Evolutionary conservation across 78 protist species (phyloP).

Genomic region (Salpingoeca rosetta): DNA sequence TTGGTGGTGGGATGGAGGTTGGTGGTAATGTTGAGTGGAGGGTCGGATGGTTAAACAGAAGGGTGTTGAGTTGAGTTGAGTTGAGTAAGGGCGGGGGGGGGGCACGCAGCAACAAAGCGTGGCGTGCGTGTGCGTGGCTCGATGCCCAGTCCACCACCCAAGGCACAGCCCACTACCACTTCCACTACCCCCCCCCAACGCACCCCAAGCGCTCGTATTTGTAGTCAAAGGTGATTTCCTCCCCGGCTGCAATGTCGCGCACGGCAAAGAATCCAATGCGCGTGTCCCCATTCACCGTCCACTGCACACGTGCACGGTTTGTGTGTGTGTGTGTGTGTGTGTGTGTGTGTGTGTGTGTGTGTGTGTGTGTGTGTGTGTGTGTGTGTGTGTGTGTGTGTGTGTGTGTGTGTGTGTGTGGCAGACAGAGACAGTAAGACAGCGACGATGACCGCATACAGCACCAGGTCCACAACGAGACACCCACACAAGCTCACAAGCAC

Average conservation of each 20-base stretch:
- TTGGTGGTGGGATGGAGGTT: too few species aligned
- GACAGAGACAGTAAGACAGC: background rate
- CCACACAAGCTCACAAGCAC: background rate
- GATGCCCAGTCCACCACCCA: too few species aligned
- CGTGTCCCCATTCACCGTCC: slow-evolving; percentile 39
- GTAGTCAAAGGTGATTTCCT: slow-evolving; percentile 85
- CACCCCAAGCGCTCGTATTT: background rate
- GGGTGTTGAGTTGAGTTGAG: too few species aligned
- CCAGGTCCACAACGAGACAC: background rate
- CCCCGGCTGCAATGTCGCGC: slow-evolving; percentile 71
- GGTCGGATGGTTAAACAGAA: too few species aligned
- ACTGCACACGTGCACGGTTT: slow-evolving; percentile 4
- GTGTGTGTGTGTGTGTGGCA: too few species aligned
- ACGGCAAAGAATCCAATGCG: slow-evolving; percentile 72
- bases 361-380: background rate
- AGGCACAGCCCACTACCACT: too few species aligned
- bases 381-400: background rate
- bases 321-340: too few species aligned
- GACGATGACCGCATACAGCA: background rate
- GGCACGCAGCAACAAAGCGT: too few species aligned
- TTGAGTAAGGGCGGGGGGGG: too few species aligned
- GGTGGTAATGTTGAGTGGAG: too few species aligned
- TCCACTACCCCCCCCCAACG: too few species aligned
- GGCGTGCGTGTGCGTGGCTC: too few species aligned
- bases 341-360: background rate